These are phyloP conservation scores for Sporisorium sorghi DNA, from an alignment of 1,284 basidiomycete genomes.

Conservation along the genomic window DNA sequence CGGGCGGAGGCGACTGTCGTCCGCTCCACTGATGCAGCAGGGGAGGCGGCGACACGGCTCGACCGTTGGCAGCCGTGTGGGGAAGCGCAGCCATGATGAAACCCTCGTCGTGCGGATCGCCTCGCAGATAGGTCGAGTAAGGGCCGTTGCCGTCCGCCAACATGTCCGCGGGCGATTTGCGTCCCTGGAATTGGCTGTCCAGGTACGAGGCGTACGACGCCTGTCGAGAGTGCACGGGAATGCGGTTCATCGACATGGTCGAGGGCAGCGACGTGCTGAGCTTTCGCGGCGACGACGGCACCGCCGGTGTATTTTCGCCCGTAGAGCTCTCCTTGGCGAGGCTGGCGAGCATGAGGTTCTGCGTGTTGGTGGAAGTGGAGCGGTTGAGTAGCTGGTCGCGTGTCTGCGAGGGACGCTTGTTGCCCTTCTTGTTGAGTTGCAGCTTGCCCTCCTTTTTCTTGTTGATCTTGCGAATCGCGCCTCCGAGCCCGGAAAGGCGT, in stretches of 20 bases:
- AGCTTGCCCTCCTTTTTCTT: slow-evolving; percentile 43
- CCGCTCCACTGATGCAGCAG: slow-evolving; percentile 38
- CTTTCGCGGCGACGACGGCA: slow-evolving; percentile 31
- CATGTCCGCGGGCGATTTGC: slow-evolving; percentile 45
- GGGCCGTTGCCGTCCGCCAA: slow-evolving; percentile 41
- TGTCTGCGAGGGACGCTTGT: slow-evolving; percentile 15
- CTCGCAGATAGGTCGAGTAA: slow-evolving; percentile 52
- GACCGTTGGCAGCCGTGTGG: slow-evolving; percentile 14
- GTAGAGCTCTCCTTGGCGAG: slow-evolving; percentile 27
- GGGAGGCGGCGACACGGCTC: slow-evolving; percentile 35
- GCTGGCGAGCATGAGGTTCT: slow-evolving; percentile 37
- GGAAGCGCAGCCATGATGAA: slow-evolving; percentile 63
- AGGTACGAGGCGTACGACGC: slow-evolving; percentile 58
- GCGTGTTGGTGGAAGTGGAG: slow-evolving; percentile 25
- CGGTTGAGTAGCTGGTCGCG: slow-evolving; percentile 28
- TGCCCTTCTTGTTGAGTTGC: slow-evolving; percentile 51
- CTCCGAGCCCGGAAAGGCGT: slow-evolving; percentile 54
- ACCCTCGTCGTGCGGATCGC: slow-evolving; percentile 59
- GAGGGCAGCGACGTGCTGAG: slow-evolving; percentile 33
- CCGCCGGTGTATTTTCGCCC: slow-evolving; percentile 26
- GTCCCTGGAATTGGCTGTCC: slow-evolving; percentile 44
- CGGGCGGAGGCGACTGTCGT: slow-evolving; percentile 31
- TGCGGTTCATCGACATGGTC: slow-evolving; percentile 39
- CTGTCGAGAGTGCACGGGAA: slow-evolving; percentile 57
- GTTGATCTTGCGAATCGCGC: slow-evolving; percentile 55